These are phyloP conservation scores for Tylopilus rubrobrunneus DNA, from an alignment of 768 basidiomycete species.

Conservation along the genomic window DNA sequence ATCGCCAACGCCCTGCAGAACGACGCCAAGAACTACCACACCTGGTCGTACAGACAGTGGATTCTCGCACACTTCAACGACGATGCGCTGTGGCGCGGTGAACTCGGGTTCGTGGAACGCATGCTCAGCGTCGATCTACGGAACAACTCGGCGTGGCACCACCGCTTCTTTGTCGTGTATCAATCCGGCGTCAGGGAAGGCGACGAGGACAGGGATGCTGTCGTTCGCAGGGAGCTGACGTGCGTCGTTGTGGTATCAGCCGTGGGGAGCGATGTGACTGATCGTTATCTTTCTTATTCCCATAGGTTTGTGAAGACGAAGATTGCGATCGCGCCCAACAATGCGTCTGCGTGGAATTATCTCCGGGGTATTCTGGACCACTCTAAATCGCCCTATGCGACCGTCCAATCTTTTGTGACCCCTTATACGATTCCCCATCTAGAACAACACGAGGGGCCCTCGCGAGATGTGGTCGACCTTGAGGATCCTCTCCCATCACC, in stretches of 20 bases:
- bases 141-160: conserved; percentile 98
- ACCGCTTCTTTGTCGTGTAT: conserved; percentile 86
- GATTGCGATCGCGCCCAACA: conserved; percentile 86
- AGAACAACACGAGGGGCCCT: conserved; percentile 19
- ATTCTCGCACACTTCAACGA: conserved; percentile 80
- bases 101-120: conserved; percentile 69
- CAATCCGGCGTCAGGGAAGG: conserved; percentile 58
- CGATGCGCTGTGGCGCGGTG: conserved; percentile 64
- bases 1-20: conserved; percentile 64
- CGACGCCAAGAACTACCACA: conserved; percentile 98
- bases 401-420: conserved; percentile 54
- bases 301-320: conserved; percentile 76
- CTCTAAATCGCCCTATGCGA: conserved; percentile 53
- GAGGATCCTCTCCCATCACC: conserved; percentile 68
- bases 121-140: conserved; percentile 75
- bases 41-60: conserved; percentile 98
- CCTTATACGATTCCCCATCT: conserved; percentile 51
- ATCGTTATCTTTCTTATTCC: not conserved
- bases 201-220: conserved; percentile 56
- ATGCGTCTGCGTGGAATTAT: conserved; percentile 96
- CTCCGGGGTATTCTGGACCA: conserved; percentile 78
- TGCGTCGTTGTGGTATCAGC: conserved; percentile 37
- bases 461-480: conserved; percentile 58
- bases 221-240: conserved; percentile 70
- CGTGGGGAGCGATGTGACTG: not conserved